These are phyloP conservation scores for Aspergillus nanangensis DNA, from an alignment of 495 filamentous ascomycete species.

Conservation along the genomic window DNA sequence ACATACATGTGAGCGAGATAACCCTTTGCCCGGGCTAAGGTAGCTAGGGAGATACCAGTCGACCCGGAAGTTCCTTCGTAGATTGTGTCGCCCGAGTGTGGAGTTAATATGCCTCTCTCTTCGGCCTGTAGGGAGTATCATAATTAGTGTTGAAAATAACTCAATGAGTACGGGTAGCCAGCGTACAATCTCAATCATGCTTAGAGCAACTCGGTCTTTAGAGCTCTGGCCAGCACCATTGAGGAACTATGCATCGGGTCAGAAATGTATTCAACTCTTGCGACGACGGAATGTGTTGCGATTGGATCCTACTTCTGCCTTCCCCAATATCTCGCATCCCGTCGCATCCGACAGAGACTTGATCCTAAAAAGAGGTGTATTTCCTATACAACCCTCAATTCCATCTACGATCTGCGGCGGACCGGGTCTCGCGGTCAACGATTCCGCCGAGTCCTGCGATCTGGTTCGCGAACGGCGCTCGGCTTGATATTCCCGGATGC, in stretches of 20 bases:
- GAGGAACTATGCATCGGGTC: conserved; percentile 55
- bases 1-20: conserved; percentile 85
- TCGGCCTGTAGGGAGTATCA: conserved; percentile 67
- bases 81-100: conserved; percentile 82
- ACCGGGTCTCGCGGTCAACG: conserved; percentile 25
- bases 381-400: conserved; percentile 89
- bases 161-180: not conserved
- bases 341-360: conserved; percentile 87
- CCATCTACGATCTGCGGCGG: conserved; percentile 55
- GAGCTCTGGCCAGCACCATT: conserved; percentile 95
- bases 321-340: conserved; percentile 86
- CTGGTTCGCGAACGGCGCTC: conserved; percentile 4
- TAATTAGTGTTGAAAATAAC: too few relatives aligned
- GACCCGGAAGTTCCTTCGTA: conserved; percentile 97
- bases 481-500: conserved; percentile 45
- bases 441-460: conserved; percentile 7
- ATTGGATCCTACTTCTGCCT: conserved; percentile 64
- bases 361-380: conserved; percentile 86
- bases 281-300: not conserved
- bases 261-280: not conserved
- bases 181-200: conserved; percentile 71
- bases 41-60: conserved; percentile 89
- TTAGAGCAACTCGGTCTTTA: conserved; percentile 91
- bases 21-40: conserved; percentile 79
- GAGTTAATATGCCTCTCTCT: conserved; percentile 67